Conservation (phyloP, 2,329 filamentous ascomycete species). For the Amphichorda felina region DNA sequence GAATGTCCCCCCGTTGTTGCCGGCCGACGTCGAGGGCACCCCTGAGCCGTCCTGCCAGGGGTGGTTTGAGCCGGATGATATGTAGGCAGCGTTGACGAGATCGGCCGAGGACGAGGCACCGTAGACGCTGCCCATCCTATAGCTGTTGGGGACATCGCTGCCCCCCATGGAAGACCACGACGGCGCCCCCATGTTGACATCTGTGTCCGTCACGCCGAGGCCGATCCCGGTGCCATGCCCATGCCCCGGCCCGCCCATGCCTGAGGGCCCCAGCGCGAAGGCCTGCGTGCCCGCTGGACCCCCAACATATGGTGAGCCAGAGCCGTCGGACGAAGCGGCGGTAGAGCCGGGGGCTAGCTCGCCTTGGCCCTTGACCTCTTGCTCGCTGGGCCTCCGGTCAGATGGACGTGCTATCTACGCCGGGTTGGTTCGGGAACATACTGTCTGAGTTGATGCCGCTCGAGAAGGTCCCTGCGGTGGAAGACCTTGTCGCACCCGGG, state of each 20-base stretch:
- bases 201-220: background rate
- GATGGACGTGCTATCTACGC: background rate
- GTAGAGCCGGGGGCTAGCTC: background rate
- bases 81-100: background rate
- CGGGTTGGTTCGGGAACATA: conserved; percentile 12
- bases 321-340: background rate
- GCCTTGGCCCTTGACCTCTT: background rate
- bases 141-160: background rate
- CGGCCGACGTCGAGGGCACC: background rate
- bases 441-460: conserved; percentile 44
- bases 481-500: conserved; percentile 45
- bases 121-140: background rate
- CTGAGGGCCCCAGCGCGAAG: no score
- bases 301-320: background rate
- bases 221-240: no score
- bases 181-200: background rate
- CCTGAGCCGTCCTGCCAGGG: background rate
- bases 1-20: background rate
- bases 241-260: background rate
- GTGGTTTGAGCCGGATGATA: background rate
- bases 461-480: conserved; percentile 45
- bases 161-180: background rate
- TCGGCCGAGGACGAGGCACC: background rate
- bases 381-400: conserved; percentile 1
- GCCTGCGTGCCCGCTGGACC: no score